Evolutionary conservation across 2,329 filamentous ascomycete species (phyloP).

Genomic region (Arachnomyces sp.): DNA sequence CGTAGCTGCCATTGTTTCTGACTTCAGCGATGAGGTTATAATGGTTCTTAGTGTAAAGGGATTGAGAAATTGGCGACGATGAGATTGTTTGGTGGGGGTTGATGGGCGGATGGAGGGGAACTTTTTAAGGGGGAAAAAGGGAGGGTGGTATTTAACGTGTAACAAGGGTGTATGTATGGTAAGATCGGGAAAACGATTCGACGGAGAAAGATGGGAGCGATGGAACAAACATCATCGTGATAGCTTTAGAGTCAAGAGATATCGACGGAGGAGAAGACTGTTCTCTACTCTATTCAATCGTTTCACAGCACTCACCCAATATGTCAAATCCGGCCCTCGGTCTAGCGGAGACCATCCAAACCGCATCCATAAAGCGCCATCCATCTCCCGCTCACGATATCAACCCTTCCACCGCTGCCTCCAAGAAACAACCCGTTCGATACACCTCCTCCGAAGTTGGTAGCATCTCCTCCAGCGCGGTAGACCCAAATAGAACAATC

Average conservation of each 20-base stretch:
- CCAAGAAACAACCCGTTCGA: slow-evolving; percentile 53
- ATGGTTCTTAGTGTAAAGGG: neutral
- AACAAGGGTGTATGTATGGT: no score
- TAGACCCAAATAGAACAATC: slow-evolving; percentile 29
- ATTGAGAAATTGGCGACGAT: slow-evolving; percentile 5
- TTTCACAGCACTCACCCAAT: slow-evolving; percentile 8
- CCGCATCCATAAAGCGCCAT: slow-evolving; percentile 63
- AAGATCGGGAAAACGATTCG: no score
- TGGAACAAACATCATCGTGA: no score
- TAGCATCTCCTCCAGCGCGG: slow-evolving; percentile 42
- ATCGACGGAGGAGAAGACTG: no score
- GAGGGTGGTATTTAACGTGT: neutral
- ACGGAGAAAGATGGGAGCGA: neutral
- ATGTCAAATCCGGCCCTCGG: slow-evolving; percentile 57
- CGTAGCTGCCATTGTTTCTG: slow-evolving; percentile 56
- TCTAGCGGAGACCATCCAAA: slow-evolving; percentile 71
- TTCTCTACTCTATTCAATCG: neutral
- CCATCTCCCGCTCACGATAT: slow-evolving; percentile 68
- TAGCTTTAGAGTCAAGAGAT: no score
- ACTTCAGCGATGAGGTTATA: slow-evolving; percentile 4
- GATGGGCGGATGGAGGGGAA: neutral
- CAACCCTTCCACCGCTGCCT: slow-evolving; percentile 70
- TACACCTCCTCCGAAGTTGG: slow-evolving; percentile 29
- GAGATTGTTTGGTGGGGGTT: neutral
- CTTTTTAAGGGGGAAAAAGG: neutral